Base-by-base conservation (phyloP, 2,329 filamentous ascomycete genomes). In the Diaporthe sp. region DNA sequence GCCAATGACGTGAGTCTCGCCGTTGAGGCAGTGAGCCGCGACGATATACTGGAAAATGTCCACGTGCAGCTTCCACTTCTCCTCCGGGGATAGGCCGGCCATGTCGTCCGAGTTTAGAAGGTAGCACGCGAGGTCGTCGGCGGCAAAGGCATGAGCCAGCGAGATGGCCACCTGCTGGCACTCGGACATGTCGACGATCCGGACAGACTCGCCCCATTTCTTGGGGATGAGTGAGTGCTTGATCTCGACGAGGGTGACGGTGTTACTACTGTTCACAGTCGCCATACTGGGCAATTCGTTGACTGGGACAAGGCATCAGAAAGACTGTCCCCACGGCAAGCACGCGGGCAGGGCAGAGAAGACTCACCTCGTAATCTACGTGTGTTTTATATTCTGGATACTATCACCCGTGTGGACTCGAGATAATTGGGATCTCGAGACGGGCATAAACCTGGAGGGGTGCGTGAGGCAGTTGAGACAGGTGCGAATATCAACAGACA, bases 11-110 rank as follows among this genome's bases (percentile, higher is more conserved):
- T 93, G 92, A 72, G 94, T 94, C 74, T 95, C 83, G 73, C 94
- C 95, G 78, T 92, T 92, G 80, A 93, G 88, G 82, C 91, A 92
- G 82, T 95, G 94, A 75, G 93, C 92, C 74, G 94, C 93, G 67
- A 92, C 92, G 78, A 95, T 89, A 83, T 95, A 96, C 78, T 92
- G 92, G 86, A 96, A 90, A 78, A 95, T 93, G 81, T 93, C 89
- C 78, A 93, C 88, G 82, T 97, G 94, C 60, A 97, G 87, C 77
- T 91, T 90, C 92, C 93, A 97, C 81, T 92, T 92, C 81, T 91
- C 86, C 82, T 94, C 90, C 80, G 91, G 87, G 64, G 90, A 88
- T 84, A 89, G 90, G 76, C 87, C 83, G 76, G 86, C 87, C 84
- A 91, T 89, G 81, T 95, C 93, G 75, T 92, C 91, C 60, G 92